phyloP scores from a whole-genome alignment of 331 rosid genomes.

The Acacia pycnantha region DNA sequence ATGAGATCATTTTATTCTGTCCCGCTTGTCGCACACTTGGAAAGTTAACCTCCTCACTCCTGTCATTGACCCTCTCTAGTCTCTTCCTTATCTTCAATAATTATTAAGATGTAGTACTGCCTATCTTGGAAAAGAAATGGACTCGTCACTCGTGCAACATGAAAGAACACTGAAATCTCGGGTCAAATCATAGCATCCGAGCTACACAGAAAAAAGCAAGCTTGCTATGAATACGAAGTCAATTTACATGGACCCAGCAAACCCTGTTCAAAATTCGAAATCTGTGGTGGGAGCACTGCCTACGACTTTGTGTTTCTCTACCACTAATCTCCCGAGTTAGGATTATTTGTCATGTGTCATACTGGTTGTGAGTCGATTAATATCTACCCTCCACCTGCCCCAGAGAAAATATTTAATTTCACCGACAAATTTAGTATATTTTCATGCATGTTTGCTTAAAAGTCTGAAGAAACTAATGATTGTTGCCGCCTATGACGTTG shows the following conservation, averaged over 20 bases:
- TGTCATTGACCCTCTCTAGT: neutral
- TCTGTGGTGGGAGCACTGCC: conserved; percentile 30
- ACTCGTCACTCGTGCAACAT: conserved; percentile 18
- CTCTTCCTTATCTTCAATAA: neutral
- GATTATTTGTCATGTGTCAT: neutral
- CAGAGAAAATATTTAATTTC: neutral
- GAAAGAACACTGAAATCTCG: neutral
- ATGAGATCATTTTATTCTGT: neutral
- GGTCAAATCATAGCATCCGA: neutral
- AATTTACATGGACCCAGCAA: conserved; percentile 22
- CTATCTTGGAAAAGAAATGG: neutral
- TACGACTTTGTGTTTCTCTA: conserved; percentile 14
- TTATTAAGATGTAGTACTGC: neutral
- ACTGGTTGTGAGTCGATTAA: neutral
- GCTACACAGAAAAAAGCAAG: neutral
- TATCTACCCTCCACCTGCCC: neutral
- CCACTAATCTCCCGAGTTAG: neutral
- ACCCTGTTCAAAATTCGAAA: conserved; percentile 22
- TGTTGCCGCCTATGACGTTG: too few species aligned
- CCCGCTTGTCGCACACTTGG: neutral
- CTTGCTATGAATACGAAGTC: neutral
- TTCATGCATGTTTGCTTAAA: neutral
- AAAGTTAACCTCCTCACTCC: neutral
- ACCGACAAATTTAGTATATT: neutral
- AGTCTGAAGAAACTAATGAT: neutral